Conservation (phyloP, 768 basidiomycete genomes). For the Grammothele lineata region DNA sequence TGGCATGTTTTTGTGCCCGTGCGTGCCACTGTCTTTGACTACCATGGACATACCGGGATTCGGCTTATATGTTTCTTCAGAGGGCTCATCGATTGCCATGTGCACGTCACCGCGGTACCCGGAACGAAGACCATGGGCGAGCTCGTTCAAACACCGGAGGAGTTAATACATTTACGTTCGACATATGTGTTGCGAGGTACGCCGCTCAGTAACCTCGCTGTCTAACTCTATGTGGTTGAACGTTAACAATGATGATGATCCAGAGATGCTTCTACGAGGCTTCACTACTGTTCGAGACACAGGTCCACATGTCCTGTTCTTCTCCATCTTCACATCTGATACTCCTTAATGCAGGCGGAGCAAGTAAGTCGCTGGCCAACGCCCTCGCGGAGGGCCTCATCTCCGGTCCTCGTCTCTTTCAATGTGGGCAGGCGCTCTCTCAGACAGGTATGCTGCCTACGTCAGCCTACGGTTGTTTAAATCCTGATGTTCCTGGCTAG, state of each 20-base stretch:
- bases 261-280: conserved; percentile 36
- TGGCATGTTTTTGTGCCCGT: conserved; percentile 37
- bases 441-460: conserved; percentile 29
- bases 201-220: too few relatives aligned
- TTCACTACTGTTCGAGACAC: conserved; percentile 39
- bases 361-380: conserved; percentile 33
- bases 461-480: too few relatives aligned
- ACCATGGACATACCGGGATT: neutral
- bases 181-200: conserved; percentile 35
- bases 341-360: conserved; percentile 22
- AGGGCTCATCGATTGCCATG: conserved; percentile 43
- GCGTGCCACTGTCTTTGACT: conserved; percentile 2
- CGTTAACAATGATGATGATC: neutral
- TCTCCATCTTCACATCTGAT: neutral
- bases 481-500: conserved; percentile 7
- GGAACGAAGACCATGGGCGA: conserved; percentile 37
- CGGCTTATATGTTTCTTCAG: conserved; percentile 6
- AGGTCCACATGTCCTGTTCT: conserved; percentile 14
- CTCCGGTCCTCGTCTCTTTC: conserved; percentile 33
- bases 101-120: conserved; percentile 38
- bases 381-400: conserved; percentile 36
- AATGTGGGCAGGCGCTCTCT: conserved; percentile 36
- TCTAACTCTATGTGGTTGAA: neutral
- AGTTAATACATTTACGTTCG: conserved; percentile 32
- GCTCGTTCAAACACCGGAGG: conserved; percentile 26